These are phyloP conservation scores for Coemansia sp. DNA, from an alignment of 192 early-diverging fungal genomes.

Conservation along the genomic window DNA sequence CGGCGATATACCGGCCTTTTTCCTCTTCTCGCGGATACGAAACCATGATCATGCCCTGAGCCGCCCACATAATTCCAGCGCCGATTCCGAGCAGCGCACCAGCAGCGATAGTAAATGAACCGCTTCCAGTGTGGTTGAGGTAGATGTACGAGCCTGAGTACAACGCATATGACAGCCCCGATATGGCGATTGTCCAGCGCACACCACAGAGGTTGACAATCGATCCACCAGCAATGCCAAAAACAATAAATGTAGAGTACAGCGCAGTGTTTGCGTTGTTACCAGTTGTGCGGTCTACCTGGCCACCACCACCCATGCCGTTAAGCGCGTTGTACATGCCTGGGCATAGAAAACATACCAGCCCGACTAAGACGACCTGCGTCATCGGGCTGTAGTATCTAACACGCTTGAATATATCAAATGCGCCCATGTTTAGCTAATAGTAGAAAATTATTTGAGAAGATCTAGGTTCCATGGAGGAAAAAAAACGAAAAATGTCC, in stretches of 20 bases:
- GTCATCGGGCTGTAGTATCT: conserved; percentile 61
- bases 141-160: conserved; percentile 77
- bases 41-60: conserved; percentile 81
- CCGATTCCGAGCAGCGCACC: conserved; percentile 81
- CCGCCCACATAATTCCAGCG: conserved; percentile 78
- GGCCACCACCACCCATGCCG: conserved; percentile 68
- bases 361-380: conserved; percentile 69
- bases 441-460: neutral
- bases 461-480: neutral
- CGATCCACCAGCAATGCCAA: conserved; percentile 71
- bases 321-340: conserved; percentile 77
- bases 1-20: conserved; percentile 77
- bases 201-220: conserved; percentile 79
- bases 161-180: conserved; percentile 69
- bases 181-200: conserved; percentile 65
- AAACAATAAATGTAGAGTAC: conserved; percentile 74
- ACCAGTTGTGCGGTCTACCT: conserved; percentile 58
- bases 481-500: neutral
- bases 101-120: conserved; percentile 66
- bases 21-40: conserved; percentile 81
- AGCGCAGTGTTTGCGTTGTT: conserved; percentile 78
- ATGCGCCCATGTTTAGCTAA: neutral
- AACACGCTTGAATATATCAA: conserved; percentile 5
- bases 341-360: conserved; percentile 76
- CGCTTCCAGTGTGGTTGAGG: conserved; percentile 62